Conservation (phyloP, 768 basidiomycete species). For the Calocera viscosa region DNA sequence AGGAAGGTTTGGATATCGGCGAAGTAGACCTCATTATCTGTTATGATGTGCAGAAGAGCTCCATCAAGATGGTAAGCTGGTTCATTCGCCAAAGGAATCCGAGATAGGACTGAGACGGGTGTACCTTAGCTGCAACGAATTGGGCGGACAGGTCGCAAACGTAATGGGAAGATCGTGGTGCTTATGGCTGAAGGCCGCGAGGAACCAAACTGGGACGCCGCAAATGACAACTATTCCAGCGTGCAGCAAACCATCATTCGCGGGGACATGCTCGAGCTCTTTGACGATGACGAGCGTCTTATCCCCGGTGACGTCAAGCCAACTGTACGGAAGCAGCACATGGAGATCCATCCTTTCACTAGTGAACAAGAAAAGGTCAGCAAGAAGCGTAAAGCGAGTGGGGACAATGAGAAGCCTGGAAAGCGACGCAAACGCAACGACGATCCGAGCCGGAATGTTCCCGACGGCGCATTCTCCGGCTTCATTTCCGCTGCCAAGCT, state of each 20-base stretch:
- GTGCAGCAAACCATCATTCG: slow-evolving; percentile 80
- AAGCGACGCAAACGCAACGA: slow-evolving; percentile 50
- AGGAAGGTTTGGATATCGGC: slow-evolving; percentile 96
- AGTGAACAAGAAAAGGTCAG: slow-evolving; percentile 28
- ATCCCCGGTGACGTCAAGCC: slow-evolving; percentile 70
- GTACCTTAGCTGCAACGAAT: slow-evolving; percentile 73
- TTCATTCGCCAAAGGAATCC: not conserved
- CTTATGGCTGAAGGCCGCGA: slow-evolving; percentile 84
- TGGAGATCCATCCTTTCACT: slow-evolving; percentile 63
- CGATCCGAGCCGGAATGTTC: slow-evolving; percentile 57
- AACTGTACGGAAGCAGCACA: slow-evolving; percentile 60
- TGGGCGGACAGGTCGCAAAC: slow-evolving; percentile 88
- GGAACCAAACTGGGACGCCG: slow-evolving; percentile 79
- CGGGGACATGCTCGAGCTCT: slow-evolving; percentile 80
- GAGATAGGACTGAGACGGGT: not conserved
- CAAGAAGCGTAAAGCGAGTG: slow-evolving; percentile 19
- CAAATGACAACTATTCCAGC: slow-evolving; percentile 71
- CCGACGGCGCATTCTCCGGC: slow-evolving; percentile 52
- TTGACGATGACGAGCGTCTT: slow-evolving; percentile 79
- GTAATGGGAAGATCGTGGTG: slow-evolving; percentile 79
- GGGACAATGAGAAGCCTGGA: slow-evolving; percentile 14
- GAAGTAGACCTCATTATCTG: slow-evolving; percentile 93
- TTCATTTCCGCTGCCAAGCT: slow-evolving; percentile 61
- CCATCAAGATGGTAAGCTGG: slow-evolving; percentile 74
- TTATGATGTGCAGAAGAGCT: slow-evolving; percentile 92